phyloP scores from a whole-genome alignment of 2,329 filamentous ascomycete genomes.

The Sclerotinia subarctica region DNA sequence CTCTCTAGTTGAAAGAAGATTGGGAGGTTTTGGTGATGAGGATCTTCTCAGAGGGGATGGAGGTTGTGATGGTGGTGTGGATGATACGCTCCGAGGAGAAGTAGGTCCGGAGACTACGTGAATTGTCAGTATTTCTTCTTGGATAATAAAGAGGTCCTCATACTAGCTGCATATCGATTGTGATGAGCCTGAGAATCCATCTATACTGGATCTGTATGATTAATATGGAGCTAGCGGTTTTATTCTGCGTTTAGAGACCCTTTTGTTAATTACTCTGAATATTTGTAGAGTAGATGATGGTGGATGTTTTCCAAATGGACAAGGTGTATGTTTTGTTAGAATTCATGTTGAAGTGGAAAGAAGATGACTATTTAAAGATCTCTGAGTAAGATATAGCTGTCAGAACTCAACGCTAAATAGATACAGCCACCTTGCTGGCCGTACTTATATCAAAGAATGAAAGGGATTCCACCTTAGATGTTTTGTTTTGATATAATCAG shows the following conservation, averaged over 20 bases:
- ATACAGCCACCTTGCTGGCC: background rate
- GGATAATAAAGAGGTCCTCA: no score
- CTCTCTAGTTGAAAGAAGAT: background rate
- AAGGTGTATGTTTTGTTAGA: background rate
- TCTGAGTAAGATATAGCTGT: background rate
- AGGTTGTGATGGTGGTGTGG: background rate
- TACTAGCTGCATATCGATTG: background rate
- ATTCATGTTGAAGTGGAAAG: background rate
- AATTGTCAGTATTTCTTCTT: no score
- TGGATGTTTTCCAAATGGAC: background rate
- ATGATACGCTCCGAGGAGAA: background rate
- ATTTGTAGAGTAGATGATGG: background rate
- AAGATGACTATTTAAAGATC: background rate
- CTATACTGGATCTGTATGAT: accelerated
- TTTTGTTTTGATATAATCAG: background rate
- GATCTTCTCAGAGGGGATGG: background rate
- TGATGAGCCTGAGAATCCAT: background rate
- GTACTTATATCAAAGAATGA: background rate
- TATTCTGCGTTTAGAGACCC: background rate
- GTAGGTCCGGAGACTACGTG: background rate
- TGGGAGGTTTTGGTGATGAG: background rate
- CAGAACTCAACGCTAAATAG: background rate
- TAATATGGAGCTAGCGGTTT: no score
- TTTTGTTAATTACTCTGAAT: background rate
- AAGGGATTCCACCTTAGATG: background rate